Evolutionary conservation across 108 stramenopile species (phyloP), one percentile per base, ranked within the genome.

Genomic region (Fragilaria radians): DNA sequence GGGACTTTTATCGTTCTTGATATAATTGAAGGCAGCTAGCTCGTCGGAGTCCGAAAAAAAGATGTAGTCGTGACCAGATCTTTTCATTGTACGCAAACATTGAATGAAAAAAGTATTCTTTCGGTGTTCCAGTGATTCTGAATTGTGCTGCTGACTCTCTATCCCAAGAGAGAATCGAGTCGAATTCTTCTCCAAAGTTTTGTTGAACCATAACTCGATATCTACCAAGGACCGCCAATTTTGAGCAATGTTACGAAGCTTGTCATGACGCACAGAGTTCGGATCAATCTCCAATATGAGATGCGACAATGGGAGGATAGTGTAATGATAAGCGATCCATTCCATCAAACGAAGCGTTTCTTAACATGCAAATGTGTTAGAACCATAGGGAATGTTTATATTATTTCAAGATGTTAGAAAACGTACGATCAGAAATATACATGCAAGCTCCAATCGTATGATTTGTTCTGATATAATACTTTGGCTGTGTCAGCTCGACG

Each of bases 271-370:
- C 14, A 11, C 14, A 11, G 36, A 42, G 7, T 42, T 14, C 36
- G 36, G 14, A 42, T 7, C 7, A 42, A 42, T 42, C 7, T 14
- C 81, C n/a, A 82, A 70, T 1, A 80, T 34, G 25, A 80, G 27
- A 59, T 69, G 58, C 5, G 71, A 34, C 27, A 80, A 30, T 24
- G 52, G 58, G 0, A 75, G 32, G 5, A 70, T 52, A 48, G 68
- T 67, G 33, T 75, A 80, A 34, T 80, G 79, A 48, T 80, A 80
- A 28, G 79, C 79, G 33, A 80, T 73, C 79, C 79, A 80, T 72
- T 80, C 79, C 17, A 54, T 45, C n/a, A n/a, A n/a, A n/a, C n/a
- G n/a, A n/a, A n/a, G n/a, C n/a, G n/a, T n/a, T n/a, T n/a, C n/a
- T n/a, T n/a, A n/a, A n/a, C n/a, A n/a, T n/a, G n/a, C n/a, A n/a